phyloP scores from a whole-genome alignment of 176 grass and related monocot species.

The Rhynchospora tenuis region DNA sequence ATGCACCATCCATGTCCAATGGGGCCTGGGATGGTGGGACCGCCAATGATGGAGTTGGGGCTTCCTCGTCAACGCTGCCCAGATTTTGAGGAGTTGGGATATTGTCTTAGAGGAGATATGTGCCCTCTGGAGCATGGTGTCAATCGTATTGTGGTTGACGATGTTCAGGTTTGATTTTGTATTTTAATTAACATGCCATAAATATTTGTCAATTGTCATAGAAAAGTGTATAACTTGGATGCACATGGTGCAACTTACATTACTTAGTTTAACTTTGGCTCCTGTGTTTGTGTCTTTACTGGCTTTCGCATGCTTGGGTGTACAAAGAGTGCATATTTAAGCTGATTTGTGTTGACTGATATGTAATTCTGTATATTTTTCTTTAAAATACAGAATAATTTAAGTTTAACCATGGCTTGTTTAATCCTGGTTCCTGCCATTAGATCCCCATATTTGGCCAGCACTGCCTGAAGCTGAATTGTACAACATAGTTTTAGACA shows the following conservation, averaged over 20 bases:
- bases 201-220: not conserved
- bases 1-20: conserved; percentile 37
- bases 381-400: not conserved
- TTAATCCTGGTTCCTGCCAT: not conserved
- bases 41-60: conserved; percentile 63
- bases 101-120: conserved; percentile 97
- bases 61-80: conserved; percentile 84
- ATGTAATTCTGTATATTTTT: not conserved
- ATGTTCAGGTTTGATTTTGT: conserved; percentile 77
- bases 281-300: conserved; percentile 11
- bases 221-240: conserved; percentile 1
- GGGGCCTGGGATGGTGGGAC: conserved; percentile 33
- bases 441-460: not conserved
- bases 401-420: not conserved
- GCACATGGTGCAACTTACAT: not conserved
- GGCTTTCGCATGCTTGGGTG: not conserved
- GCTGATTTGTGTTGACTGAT: conserved; percentile 17
- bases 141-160: conserved; percentile 97
- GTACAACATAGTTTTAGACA: not conserved
- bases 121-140: conserved; percentile 98
- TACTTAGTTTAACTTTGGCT: not conserved
- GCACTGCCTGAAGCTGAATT: not conserved
- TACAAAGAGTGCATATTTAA: conserved; percentile 12
- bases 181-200: conserved; percentile 14
- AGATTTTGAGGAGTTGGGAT: conserved; percentile 95